Evolutionary conservation across 345 rosid species (phyloP), one percentile per base, ranked within the genome.

Genomic region (Jatropha curcas): DNA sequence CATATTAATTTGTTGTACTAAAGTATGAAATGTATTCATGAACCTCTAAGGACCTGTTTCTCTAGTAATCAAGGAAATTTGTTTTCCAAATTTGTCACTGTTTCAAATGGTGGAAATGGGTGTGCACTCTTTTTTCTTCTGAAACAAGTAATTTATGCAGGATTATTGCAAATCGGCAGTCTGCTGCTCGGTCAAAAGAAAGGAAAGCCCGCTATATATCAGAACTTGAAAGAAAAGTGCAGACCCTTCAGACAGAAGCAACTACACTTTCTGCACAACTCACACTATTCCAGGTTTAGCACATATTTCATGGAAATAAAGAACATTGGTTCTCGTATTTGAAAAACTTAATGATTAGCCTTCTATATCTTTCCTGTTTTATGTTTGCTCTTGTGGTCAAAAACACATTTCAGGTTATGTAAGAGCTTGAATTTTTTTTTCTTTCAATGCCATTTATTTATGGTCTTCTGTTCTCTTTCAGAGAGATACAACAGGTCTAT

Each of bases 181-280:
- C 97, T 57, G 97, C 97, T 74, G 90, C 98, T 74, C 91, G 97
- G 53, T 91, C 94, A 5, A 93, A 91, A 76, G 97, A 93, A 84
- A 86, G 97, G 73, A 91, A 91, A 74, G 94, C 92, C 16, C 86
- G 88, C 25, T 91, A 93, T 71, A 90, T 91, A 17, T 65, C 81
- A 61, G 96, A 93, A 74, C 91, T 93, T 1, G 96, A 91, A 87
- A 82, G 90, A 68, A 91, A 91, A 81, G 94, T 93, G 48, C 94
- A 90, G 78, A 86, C 94, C 22, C 90, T 91, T 76, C 96, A 91
- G 80, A 89, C 93, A 19, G 97, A 93, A 87, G 96, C 96, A 53
- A 91, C 98, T 60, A 89, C 97, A 57, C 91, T 91, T 45, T 89
- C 96, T 71, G 97, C 97, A 7, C 94, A 91, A 71, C 83, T 93